Percentiles rank a stretch among this genome's conserved stretches.
Evolutionary conservation across 805 yeast species (phyloP).

Genomic region (Spathaspora arborariae): DNA sequence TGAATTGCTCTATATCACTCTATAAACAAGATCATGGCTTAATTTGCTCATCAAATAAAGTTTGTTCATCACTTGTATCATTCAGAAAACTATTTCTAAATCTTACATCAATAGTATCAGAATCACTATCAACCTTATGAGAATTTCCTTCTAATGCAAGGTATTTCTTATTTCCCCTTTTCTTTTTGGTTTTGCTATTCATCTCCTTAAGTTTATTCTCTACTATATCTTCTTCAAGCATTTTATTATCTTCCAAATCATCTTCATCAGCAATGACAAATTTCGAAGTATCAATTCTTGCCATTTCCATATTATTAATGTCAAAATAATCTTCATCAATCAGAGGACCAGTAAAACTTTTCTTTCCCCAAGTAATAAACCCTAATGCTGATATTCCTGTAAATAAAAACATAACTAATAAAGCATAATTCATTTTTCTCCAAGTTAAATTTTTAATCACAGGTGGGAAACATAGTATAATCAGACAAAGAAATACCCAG

Average conservation of each 20-base stretch:
- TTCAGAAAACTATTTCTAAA: not conserved
- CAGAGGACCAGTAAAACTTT: conserved; percentile 61
- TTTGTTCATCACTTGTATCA: not conserved
- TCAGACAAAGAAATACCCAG: conserved; percentile 57
- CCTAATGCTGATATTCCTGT: conserved; percentile 44
- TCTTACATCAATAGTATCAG: not conserved
- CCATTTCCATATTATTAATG: conserved; percentile 27
- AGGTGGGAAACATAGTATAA: conserved; percentile 70
- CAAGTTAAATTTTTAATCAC: conserved; percentile 42
- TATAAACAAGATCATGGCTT: too few species aligned
- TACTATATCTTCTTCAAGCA: conserved; percentile 6
- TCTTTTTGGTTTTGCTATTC: not conserved
- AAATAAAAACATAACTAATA: conserved; percentile 54
- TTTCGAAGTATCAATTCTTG: not conserved
- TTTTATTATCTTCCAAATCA: conserved; percentile 11
- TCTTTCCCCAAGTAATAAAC: conserved; percentile 61
- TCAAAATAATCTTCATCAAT: conserved; percentile 44
- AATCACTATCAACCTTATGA: not conserved
- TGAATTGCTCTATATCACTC: too few species aligned
- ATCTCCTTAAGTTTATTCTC: not conserved
- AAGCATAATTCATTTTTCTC: conserved; percentile 57
- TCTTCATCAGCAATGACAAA: conserved; percentile 16
- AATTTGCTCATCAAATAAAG: not conserved
- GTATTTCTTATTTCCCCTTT: not conserved
- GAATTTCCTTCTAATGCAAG: not conserved